phyloP scores from a whole-genome alignment of 768 basidiomycete genomes.

The Strobilomyces echinocephalus region DNA sequence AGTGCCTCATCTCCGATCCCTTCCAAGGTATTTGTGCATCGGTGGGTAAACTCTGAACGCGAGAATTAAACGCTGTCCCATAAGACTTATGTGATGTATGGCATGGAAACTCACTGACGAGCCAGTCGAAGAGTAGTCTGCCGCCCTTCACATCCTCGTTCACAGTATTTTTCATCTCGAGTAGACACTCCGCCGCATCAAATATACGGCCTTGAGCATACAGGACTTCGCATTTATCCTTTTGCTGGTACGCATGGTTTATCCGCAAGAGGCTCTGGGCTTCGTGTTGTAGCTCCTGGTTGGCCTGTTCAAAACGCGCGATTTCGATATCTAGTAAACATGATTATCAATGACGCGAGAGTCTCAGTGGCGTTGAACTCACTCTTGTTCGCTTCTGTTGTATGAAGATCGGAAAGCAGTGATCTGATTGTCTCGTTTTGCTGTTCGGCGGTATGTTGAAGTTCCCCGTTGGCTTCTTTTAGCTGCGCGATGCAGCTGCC shows the following conservation, averaged over 20 bases:
- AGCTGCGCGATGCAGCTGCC: too few species aligned
- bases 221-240: neutral
- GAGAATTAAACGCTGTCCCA: neutral
- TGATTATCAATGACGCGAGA: neutral
- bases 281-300: too few species aligned
- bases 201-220: neutral
- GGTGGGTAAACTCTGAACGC: neutral
- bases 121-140: neutral
- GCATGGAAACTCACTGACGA: conserved; percentile 1
- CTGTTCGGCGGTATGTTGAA: neutral
- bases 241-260: too few species aligned
- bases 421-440: too few species aligned
- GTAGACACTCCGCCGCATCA: neutral
- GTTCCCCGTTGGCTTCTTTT: neutral
- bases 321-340: neutral
- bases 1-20: neutral
- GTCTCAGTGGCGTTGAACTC: neutral
- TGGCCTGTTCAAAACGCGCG: too few species aligned
- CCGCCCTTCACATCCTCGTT: neutral
- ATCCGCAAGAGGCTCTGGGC: neutral
- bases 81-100: neutral
- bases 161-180: neutral
- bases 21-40: neutral
- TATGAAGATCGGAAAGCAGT: neutral
- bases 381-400: neutral